A percentile compares a stretch with the other conserved stretches of the same genome.
These are phyloP conservation scores for Metarhizium album DNA, from an alignment of 2,329 filamentous ascomycete species.

Conservation along the genomic window DNA sequence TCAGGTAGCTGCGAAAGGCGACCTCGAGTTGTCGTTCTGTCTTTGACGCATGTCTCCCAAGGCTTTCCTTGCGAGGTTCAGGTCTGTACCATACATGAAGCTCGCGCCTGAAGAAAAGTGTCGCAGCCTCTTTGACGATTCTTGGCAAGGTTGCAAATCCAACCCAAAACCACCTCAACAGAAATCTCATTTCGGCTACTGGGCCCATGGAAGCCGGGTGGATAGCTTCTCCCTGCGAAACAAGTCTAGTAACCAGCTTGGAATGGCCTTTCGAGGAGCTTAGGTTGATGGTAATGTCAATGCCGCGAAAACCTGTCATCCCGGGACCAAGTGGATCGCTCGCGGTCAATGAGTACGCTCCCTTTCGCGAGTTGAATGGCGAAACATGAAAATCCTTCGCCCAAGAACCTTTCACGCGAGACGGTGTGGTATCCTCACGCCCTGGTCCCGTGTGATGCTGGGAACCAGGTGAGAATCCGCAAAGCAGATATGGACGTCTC, in stretches of 20 bases:
- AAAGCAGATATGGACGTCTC: conserved; percentile 32
- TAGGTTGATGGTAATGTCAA: conserved; percentile 52
- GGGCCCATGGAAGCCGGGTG: conserved; percentile 37
- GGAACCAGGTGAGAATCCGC: conserved; percentile 16
- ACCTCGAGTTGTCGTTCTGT: conserved; percentile 37
- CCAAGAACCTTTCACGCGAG: conserved; percentile 40
- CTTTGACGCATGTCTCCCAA: conserved; percentile 40
- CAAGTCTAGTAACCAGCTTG: conserved; percentile 52
- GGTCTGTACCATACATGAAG: conserved; percentile 56
- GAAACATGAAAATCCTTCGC: conserved; percentile 68
- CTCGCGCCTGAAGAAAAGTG: conserved; percentile 43
- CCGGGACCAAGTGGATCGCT: conserved; percentile 31
- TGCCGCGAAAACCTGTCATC: conserved; percentile 26
- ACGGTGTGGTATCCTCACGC: neutral
- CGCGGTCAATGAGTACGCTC: conserved; percentile 40
- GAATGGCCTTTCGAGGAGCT: conserved; percentile 46
- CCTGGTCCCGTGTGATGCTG: conserved; percentile 5
- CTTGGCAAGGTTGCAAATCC: conserved; percentile 55
- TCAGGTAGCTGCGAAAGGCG: conserved; percentile 37
- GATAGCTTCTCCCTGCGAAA: conserved; percentile 38
- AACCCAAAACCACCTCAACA: conserved; percentile 55
- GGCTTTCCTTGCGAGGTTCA: conserved; percentile 46
- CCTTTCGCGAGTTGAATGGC: conserved; percentile 57
- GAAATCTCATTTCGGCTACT: conserved; percentile 33
- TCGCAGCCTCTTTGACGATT: conserved; percentile 49